These are phyloP conservation scores for Dioscorea dumetorum DNA, from an alignment of 106 monocot genomes.

Conservation along the genomic window DNA sequence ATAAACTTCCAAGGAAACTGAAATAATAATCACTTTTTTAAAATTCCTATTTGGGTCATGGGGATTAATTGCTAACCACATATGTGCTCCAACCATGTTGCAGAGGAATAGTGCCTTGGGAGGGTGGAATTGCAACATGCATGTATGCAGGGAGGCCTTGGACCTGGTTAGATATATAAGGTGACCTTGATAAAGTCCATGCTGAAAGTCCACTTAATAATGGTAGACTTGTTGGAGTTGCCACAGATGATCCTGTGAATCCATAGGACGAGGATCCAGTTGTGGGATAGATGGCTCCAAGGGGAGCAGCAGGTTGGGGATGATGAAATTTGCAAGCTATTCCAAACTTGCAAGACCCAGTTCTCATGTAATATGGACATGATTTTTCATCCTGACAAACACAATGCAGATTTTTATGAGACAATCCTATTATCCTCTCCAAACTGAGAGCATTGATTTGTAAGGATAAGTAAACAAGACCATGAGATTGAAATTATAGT, in stretches of 20 bases:
- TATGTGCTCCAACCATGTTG: slow-evolving; percentile 66
- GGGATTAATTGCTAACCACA: slow-evolving; percentile 38
- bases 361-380: slow-evolving; percentile 78
- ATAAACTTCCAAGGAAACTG: neutral
- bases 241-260: slow-evolving; percentile 24
- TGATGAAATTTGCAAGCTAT: slow-evolving; percentile 70
- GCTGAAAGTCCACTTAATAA: slow-evolving; percentile 43
- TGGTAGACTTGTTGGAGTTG: slow-evolving; percentile 29
- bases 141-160: slow-evolving; percentile 43
- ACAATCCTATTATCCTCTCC: too few relatives aligned
- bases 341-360: slow-evolving; percentile 71
- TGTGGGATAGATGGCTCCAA: slow-evolving; percentile 23
- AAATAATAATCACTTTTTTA: neutral
- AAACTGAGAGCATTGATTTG: too few relatives aligned
- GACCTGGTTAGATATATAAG: slow-evolving; percentile 36
- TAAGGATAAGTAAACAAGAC: too few relatives aligned
- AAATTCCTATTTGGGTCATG: neutral
- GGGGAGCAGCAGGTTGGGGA: slow-evolving; percentile 44
- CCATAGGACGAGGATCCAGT: slow-evolving; percentile 34
- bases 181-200: slow-evolving; percentile 33
- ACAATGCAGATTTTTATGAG: neutral
- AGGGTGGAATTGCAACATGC: slow-evolving; percentile 42
- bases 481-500: too few relatives aligned
- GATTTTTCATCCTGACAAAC: slow-evolving; percentile 57
- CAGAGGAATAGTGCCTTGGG: slow-evolving; percentile 33